Evolutionary conservation across 2,329 filamentous ascomycete genomes (phyloP).

Genomic region (Botrytis pseudocinerea): DNA sequence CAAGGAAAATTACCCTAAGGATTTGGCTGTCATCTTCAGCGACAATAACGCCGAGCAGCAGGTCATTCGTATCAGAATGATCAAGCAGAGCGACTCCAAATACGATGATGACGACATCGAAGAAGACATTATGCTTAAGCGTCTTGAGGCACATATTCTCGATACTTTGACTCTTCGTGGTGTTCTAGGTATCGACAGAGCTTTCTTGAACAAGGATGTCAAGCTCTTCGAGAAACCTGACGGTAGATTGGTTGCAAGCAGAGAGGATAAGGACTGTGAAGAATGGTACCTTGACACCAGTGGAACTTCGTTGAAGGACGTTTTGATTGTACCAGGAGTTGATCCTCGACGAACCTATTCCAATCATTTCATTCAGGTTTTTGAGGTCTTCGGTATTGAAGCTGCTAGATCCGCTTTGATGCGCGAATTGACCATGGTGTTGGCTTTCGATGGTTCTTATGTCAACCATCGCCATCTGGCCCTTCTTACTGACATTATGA

Average conservation of each 20-base stretch:
- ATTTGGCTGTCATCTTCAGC: constrained; percentile 91
- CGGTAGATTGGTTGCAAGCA: constrained; percentile 72
- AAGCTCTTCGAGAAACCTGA: constrained; percentile 66
- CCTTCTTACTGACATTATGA: constrained; percentile 96
- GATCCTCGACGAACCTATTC: constrained; percentile 84
- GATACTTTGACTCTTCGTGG: constrained; percentile 90
- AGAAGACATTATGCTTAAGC: constrained; percentile 90
- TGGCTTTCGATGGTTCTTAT: constrained; percentile 98
- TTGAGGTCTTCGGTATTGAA: constrained; percentile 95
- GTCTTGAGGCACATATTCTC: constrained; percentile 85
- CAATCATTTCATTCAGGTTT: constrained; percentile 93
- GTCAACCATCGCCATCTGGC: constrained; percentile 98
- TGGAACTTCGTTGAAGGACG: constrained; percentile 81
- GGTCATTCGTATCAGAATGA: constrained; percentile 87
- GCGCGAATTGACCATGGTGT: constrained; percentile 83
- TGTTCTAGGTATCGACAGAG: constrained; percentile 83
- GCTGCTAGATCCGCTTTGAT: constrained; percentile 85
- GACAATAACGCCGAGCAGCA: constrained; percentile 97
- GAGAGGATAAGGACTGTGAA: constrained; percentile 72
- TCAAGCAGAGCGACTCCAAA: constrained; percentile 68
- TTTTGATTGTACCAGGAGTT: constrained; percentile 84
- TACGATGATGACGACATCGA: constrained; percentile 74
- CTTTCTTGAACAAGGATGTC: constrained; percentile 84
- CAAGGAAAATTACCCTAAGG: constrained; percentile 81
- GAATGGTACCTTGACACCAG: constrained; percentile 97